Evolutionary conservation across 352 stramenopile species (phyloP).

Genomic region (Globisporangium nodosum): DNA sequence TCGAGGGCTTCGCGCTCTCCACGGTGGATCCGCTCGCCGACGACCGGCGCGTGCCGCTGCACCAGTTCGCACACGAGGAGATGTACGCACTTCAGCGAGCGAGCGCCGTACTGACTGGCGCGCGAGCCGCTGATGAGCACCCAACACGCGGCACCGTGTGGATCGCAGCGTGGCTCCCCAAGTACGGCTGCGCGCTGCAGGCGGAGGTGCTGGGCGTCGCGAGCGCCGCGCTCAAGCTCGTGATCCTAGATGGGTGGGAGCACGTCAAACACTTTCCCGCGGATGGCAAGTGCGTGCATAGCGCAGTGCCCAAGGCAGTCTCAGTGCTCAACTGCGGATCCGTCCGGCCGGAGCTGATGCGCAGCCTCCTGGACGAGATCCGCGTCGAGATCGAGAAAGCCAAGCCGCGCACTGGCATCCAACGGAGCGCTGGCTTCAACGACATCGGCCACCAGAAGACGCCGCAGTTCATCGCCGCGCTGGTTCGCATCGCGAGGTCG

Average conservation of each 20-base stretch:
- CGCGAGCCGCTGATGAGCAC: not conserved
- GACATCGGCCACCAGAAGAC: constrained; percentile 43
- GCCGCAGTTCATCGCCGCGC: constrained; percentile 36
- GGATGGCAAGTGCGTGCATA: constrained; percentile 25
- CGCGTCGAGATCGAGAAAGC: constrained; percentile 19
- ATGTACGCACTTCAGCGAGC: constrained; percentile 14
- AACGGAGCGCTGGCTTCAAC: constrained; percentile 25
- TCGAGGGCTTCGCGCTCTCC: constrained; percentile 10
- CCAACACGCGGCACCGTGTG: constrained; percentile 19
- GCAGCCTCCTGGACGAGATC: constrained; percentile 14
- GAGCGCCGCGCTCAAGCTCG: constrained; percentile 22
- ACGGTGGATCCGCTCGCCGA: constrained; percentile 12
- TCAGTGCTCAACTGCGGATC: constrained; percentile 24
- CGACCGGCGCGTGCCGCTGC: constrained; percentile 19
- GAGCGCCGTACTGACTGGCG: constrained; percentile 11
- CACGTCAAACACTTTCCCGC: constrained; percentile 26
- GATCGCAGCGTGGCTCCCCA: constrained; percentile 35
- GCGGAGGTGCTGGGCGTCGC: constrained; percentile 17
- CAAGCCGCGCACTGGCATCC: constrained; percentile 13
- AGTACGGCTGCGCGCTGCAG: constrained; percentile 42
- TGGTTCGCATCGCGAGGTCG: constrained; percentile 17
- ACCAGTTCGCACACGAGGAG: constrained; percentile 23
- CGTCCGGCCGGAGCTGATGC: constrained; percentile 13
- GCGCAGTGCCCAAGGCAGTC: constrained; percentile 24
- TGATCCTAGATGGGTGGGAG: constrained; percentile 42